Evolutionary conservation across 2,329 filamentous ascomycete genomes (phyloP), one percentile per base, ranked within the genome.

Genomic region (Thelonectria olida): DNA sequence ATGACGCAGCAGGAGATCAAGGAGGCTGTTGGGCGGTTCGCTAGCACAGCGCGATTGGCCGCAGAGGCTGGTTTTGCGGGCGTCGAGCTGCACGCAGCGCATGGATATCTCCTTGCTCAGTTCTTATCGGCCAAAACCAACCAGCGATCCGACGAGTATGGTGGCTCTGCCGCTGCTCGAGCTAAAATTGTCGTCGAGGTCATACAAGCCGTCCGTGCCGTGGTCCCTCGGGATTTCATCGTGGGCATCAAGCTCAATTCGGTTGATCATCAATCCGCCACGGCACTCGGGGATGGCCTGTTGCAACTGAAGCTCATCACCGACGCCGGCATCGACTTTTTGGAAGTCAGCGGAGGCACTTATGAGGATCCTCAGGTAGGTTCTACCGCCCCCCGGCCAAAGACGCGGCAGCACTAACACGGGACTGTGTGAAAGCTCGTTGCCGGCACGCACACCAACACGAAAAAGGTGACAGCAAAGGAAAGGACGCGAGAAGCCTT

Each of bases 191-290:
- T 52, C 9, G 22, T 31, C 22, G 49, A 52, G 8, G 15, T 42
- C 5, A 52, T 52, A 7, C 4, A 52, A 20, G 49, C 49, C 22
- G 28, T 52, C 10, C 49, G 9, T 7, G 49, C 34, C 3, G 49
- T 31, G 10, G 36, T 42, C 20, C 49, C 49, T 1, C 27, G 23
- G 36, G 36, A 17, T 20, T 52, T 52, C 6, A 28, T 13, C 3
- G 36, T 52, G 4, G 49, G 49, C 7, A 52, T 52, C n/a, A 52
- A 52, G 36, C 20, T 17, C 49, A 52, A 52, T 23, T 52, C 49
- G n/a, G 49, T 52, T 7, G 49, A 52, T 42, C 49, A 42, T 5
- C 22, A 41, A 52, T 42, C 49, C 7, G 4, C 49, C 20, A n/a
- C n/a, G n/a, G n/a, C 17, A 19, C 19, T 52, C 2, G 9, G 7